Percentiles rank a stretch among this genome's conserved stretches.
Evolutionary conservation across 2,329 filamentous ascomycete genomes (phyloP).

Genomic region (Alternaria burnsii): DNA sequence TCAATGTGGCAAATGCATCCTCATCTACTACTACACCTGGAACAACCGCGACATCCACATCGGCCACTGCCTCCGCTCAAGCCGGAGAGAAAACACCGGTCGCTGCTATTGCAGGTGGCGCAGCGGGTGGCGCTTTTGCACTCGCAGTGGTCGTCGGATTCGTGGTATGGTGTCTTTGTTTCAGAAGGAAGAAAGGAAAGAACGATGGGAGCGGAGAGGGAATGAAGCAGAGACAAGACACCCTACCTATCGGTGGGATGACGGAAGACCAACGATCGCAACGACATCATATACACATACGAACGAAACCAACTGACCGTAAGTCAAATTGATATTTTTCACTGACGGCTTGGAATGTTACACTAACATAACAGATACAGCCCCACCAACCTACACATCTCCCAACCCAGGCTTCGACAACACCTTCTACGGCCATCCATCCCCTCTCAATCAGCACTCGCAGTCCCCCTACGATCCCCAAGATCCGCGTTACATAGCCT

Average conservation of each 20-base stretch:
- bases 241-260: not conserved
- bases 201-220: not conserved
- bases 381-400: slow-evolving; percentile 17
- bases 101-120: slow-evolving; percentile 37
- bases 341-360: not conserved
- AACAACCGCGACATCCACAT: slow-evolving; percentile 4
- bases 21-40: not conserved
- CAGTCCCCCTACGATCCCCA: not conserved
- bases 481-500: not conserved
- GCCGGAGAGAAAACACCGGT: slow-evolving; percentile 13
- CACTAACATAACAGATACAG: slow-evolving; percentile 1
- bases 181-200: slow-evolving; percentile 16
- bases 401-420: slow-evolving; percentile 8
- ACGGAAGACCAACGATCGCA: not conserved
- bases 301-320: not conserved
- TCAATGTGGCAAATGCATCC: not conserved
- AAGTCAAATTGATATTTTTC: not conserved
- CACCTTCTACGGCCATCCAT: slow-evolving; percentile 4
- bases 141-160: slow-evolving; percentile 25
- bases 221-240: not conserved
- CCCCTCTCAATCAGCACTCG: not conserved
- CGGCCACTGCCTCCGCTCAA: not conserved
- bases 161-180: slow-evolving; percentile 28
- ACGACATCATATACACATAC: not conserved
- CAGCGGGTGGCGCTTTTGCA: slow-evolving; percentile 29